A percentile compares a stretch with the other conserved stretches of the same genome.
phyloP scores from a whole-genome alignment of 306 rosid genomes.

The Trifolium fragiferum region DNA sequence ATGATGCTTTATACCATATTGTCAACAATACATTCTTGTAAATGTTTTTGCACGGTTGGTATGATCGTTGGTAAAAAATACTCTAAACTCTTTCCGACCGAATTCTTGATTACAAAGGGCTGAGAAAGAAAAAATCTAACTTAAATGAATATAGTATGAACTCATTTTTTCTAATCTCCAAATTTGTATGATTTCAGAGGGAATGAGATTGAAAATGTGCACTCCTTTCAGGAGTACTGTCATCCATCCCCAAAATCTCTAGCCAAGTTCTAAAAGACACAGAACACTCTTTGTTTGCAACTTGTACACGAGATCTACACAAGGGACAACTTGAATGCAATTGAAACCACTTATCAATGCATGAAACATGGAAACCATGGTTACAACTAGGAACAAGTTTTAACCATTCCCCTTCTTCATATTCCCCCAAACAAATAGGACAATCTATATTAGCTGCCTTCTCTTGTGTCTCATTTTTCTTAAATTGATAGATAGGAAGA shows the following conservation, averaged over 20 bases:
- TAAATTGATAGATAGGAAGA: slow-evolving; percentile 49
- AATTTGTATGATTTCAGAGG: slow-evolving; percentile 2
- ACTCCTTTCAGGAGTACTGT: slow-evolving; percentile 37
- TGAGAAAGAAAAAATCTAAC: background rate
- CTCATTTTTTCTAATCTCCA: background rate
- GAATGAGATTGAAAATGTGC: slow-evolving; percentile 35
- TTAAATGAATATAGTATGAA: background rate
- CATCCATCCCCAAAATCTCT: slow-evolving; percentile 37
- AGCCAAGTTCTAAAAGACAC: slow-evolving; percentile 2
- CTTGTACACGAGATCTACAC: slow-evolving; percentile 52
- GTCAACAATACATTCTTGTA: background rate
- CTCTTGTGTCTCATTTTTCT: slow-evolving; percentile 37
- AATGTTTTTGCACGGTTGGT: background rate
- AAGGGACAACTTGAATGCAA: slow-evolving; percentile 61
- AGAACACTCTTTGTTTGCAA: slow-evolving; percentile 6
- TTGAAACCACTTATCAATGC: slow-evolving; percentile 62
- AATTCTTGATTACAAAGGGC: background rate
- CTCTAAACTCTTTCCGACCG: background rate
- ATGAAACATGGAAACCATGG: slow-evolving; percentile 59
- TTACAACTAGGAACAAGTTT: slow-evolving; percentile 51
- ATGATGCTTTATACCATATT: background rate
- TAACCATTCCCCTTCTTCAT: slow-evolving; percentile 61
- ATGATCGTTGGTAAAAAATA: background rate
- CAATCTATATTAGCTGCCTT: slow-evolving; percentile 44
- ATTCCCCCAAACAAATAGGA: slow-evolving; percentile 65